These are phyloP conservation scores for Boletales sp. DNA, from an alignment of 768 basidiomycete genomes.

Conservation along the genomic window DNA sequence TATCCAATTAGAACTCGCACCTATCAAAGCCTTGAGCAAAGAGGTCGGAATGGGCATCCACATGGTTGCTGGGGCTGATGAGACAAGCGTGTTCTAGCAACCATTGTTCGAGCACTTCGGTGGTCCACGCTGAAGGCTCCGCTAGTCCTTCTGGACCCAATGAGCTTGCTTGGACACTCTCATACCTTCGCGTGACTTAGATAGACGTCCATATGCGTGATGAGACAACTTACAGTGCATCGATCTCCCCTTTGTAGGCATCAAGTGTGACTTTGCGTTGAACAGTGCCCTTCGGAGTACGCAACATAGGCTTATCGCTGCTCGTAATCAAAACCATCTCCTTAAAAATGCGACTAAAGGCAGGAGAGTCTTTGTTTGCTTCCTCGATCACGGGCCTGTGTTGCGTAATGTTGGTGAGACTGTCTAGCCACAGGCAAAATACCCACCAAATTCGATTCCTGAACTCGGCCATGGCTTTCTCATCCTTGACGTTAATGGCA, in stretches of 20 bases:
- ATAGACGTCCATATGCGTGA: background rate
- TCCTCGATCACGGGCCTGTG: constrained; percentile 38
- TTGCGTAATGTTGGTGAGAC: background rate
- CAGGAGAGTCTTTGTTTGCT: constrained; percentile 36
- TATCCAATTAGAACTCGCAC: constrained; percentile 5
- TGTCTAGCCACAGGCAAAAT: background rate
- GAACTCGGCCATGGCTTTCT: constrained; percentile 24
- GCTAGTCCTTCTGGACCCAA: background rate
- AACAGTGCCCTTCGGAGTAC: constrained; percentile 32
- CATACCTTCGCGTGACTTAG: constrained; percentile 4
- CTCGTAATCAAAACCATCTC: constrained; percentile 48
- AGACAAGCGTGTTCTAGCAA: constrained; percentile 4
- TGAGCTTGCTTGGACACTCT: background rate
- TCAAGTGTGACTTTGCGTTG: constrained; percentile 14
- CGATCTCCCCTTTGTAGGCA: constrained; percentile 25
- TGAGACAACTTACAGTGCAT: constrained; percentile 13
- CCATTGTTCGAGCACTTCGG: constrained; percentile 6
- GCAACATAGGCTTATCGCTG: constrained; percentile 37
- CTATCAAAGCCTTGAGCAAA: constrained; percentile 35
- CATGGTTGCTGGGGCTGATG: background rate
- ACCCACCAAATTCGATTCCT: constrained; percentile 31
- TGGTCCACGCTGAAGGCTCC: constrained; percentile 5
- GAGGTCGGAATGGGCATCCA: constrained; percentile 13
- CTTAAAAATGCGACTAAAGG: constrained; percentile 43
- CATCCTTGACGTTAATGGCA: constrained; percentile 19